Base-by-base conservation (phyloP, 805 yeast species). In the Yarrowia phangngaensis region DNA sequence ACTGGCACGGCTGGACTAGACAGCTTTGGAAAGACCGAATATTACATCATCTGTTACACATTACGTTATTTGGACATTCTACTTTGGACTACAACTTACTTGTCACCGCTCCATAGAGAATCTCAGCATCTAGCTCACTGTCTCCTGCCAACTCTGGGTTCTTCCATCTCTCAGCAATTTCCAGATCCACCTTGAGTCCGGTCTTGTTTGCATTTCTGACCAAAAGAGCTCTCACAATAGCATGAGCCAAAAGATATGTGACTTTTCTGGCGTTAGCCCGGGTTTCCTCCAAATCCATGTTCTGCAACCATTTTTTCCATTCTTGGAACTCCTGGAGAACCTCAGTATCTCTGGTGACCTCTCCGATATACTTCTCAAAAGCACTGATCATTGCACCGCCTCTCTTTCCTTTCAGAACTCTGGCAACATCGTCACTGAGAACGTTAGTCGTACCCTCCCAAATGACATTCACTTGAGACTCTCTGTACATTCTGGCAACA, bases 371-470 rank as follows among this genome's bases (percentile, higher is more conserved):
- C 16, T 12, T 30, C 20, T 29, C 48, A 15, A 41, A 41, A 8
- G 48, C 48, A 0, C 35, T 28, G 16, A 41, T 20, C 34, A 41
- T 41, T 13, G 6, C 12, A 0, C 15, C 22, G 5, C 48, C 48
- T 17, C 48, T 7, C 16, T 41, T 29, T 12, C 35, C 35, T 32
- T 54, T 46, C 14, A 56, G 33, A 22, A 40, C 38, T 13, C 62
- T 38, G 7, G 58, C 53, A 4, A 53, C 50, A 46, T 61, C 65
- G 29, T 61, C 62, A 30, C 55, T 49, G 34, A 61, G 53, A 13
- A 62, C 64, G 29, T 61, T 61, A 12, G 66, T 62, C 6, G 65
- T 61, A 15, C 65, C 65, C 36, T 61, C 65, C 65, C 65, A 61
- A 26, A 61, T 61, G 13, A 62, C 51, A 11, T 58, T 57, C 6